phyloP scores from a whole-genome alignment of 2,329 filamentous ascomycete genomes.

The Cucurbitaria berberidis region DNA sequence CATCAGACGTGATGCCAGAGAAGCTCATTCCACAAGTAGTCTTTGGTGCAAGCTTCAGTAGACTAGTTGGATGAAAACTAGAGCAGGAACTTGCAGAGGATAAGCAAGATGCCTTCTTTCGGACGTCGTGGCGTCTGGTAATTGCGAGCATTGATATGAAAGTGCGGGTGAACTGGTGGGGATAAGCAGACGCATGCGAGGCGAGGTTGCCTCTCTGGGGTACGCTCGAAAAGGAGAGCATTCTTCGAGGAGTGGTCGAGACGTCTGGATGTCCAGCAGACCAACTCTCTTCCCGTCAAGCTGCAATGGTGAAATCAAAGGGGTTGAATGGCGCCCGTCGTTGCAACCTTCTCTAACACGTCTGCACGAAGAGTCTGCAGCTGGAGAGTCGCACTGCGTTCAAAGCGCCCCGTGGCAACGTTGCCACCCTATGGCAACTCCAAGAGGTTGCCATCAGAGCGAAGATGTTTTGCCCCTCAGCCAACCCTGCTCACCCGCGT shows the following conservation, averaged over 20 bases:
- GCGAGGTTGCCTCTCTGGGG: neutral
- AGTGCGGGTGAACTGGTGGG: neutral
- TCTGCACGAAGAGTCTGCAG: neutral
- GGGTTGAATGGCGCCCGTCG: neutral
- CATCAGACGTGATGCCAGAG: no score
- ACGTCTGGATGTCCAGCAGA: neutral
- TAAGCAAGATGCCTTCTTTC: constrained; percentile 6
- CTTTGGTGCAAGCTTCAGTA: no score
- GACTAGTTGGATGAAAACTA: no score
- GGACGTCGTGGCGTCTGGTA: constrained; percentile 1
- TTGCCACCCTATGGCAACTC: neutral
- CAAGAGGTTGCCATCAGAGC: neutral
- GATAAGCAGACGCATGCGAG: neutral
- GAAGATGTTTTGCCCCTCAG: neutral
- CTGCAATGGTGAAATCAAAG: neutral
- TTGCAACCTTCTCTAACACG: neutral
- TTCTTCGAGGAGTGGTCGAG: no score
- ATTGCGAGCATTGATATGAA: neutral
- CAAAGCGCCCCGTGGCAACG: neutral
- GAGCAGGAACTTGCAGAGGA: neutral
- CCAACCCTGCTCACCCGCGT: neutral
- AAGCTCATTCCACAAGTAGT: no score
- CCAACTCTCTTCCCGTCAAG: neutral
- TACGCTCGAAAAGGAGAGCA: neutral
- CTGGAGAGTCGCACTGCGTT: neutral